Evolutionary conservation across 148 eudicot genomes (phyloP).

Genomic region (Rhododendron williamsianum): DNA sequence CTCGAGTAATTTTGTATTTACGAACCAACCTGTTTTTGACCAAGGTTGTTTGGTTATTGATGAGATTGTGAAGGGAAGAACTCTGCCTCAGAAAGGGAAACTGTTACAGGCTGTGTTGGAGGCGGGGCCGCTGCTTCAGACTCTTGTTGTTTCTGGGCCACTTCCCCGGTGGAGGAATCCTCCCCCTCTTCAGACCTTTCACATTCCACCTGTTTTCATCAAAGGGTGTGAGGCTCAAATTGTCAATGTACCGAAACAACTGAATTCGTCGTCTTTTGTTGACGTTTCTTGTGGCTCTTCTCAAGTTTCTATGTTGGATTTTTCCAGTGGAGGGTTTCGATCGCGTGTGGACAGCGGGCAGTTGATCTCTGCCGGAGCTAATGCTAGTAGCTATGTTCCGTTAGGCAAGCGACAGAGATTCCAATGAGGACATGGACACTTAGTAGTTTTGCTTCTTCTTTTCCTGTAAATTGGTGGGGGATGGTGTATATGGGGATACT

Average conservation of each 20-base stretch:
- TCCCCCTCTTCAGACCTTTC: conserved; percentile 33
- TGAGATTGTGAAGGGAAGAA: conserved; percentile 36
- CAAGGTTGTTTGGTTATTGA: conserved; percentile 32
- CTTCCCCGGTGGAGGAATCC: conserved; percentile 67
- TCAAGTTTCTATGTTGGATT: conserved; percentile 25
- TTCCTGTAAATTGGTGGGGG: neutral
- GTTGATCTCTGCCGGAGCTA: neutral
- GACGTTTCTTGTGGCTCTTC: conserved; percentile 27
- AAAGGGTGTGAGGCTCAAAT: conserved; percentile 16
- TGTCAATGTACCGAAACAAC: neutral
- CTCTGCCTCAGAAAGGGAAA: conserved; percentile 53
- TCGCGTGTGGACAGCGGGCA: conserved; percentile 5
- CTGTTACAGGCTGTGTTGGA: conserved; percentile 47
- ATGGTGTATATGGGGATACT: neutral
- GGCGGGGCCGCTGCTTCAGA: conserved; percentile 52
- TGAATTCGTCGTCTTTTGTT: conserved; percentile 13
- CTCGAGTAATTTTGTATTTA: conserved; percentile 14
- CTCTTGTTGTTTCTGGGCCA: conserved; percentile 48
- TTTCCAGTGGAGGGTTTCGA: conserved; percentile 13
- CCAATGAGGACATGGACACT: neutral
- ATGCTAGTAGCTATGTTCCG: neutral
- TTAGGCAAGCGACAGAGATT: neutral
- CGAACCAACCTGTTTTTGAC: conserved; percentile 23
- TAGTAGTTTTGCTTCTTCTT: neutral
- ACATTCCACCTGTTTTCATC: conserved; percentile 33